Percentiles rank a stretch among this genome's conserved stretches.
Conservation (phyloP, 202 grass and related monocot genomes). For the Elaeis oleifera region DNA sequence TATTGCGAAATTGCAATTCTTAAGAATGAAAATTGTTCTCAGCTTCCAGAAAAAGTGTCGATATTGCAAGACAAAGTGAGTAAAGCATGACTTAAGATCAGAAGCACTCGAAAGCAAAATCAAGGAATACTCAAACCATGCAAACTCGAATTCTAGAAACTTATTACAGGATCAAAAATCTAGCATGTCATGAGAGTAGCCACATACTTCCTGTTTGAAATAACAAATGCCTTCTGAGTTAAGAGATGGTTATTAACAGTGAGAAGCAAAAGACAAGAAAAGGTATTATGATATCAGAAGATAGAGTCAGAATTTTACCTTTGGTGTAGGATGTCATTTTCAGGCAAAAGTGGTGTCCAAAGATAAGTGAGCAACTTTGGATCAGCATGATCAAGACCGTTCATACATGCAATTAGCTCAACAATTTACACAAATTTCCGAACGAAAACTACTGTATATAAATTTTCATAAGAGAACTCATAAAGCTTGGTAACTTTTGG, state of each 20-base stretch:
- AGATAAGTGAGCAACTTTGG: slow-evolving; percentile 77
- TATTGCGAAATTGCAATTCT: too few species aligned
- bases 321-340: slow-evolving; percentile 69
- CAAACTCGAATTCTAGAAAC: background rate
- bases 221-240: slow-evolving; percentile 8
- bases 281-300: background rate
- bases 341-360: slow-evolving; percentile 82
- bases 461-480: too few species aligned
- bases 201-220: slow-evolving; percentile 65
- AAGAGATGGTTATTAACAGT: slow-evolving; percentile 11
- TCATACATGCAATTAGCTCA: too few species aligned
- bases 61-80: too few species aligned
- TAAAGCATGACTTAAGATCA: too few species aligned
- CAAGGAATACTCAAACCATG: slow-evolving; percentile 20
- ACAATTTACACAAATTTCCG: too few species aligned
- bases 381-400: slow-evolving; percentile 55
- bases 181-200: slow-evolving; percentile 88
- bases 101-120: too few species aligned
- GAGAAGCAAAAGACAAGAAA: slow-evolving; percentile 15
- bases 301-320: slow-evolving; percentile 37
- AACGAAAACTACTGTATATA: too few species aligned
- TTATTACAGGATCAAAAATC: slow-evolving; percentile 80
- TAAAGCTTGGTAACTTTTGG: too few species aligned
- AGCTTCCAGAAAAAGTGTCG: too few species aligned
- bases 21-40: too few species aligned